A percentile compares a stretch with the other conserved stretches of the same genome.
These are phyloP conservation scores for Capillidium rhysosporum DNA, from an alignment of 371 early-diverging fungal genomes.

Conservation along the genomic window DNA sequence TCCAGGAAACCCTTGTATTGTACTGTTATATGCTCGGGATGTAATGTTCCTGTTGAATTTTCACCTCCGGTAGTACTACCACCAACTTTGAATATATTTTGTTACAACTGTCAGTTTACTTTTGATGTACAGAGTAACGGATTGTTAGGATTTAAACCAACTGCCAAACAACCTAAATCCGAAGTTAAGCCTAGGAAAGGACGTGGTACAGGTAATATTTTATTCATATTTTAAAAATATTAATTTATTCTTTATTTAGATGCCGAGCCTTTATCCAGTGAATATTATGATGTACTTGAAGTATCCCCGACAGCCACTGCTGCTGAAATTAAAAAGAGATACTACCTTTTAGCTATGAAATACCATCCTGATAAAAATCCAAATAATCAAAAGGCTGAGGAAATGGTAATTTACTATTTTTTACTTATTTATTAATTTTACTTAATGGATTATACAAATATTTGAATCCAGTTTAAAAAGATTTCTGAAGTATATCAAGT, in stretches of 20 bases:
- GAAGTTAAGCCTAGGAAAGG: not conserved
- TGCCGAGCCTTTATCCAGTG: conserved; percentile 49
- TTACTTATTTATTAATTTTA: not conserved
- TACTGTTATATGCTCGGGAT: not conserved
- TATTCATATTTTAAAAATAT: not conserved
- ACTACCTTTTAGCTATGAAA: conserved; percentile 74
- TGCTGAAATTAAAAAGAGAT: conserved; percentile 85
- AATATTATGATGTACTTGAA: conserved; percentile 75
- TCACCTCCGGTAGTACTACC: not conserved
- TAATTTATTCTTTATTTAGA: conserved; percentile 16
- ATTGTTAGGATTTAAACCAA: not conserved
- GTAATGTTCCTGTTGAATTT: conserved; percentile 2
- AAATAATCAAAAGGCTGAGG: conserved; percentile 59
- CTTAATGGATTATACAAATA: not conserved
- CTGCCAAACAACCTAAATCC: not conserved
- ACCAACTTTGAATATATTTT: not conserved
- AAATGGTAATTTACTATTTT: conserved; percentile 25
- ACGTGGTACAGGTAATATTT: not conserved
- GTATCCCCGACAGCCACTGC: conserved; percentile 63
- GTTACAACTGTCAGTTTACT: conserved; percentile 1
- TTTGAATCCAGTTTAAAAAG: conserved; percentile 48
- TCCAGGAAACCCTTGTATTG: conserved; percentile 4
- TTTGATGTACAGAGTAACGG: not conserved
- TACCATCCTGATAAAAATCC: conserved; percentile 92
- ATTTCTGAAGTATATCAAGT: conserved; percentile 91